These are phyloP conservation scores for Penicillium sp. DNA, from an alignment of 2,329 filamentous ascomycete genomes.

Conservation along the genomic window DNA sequence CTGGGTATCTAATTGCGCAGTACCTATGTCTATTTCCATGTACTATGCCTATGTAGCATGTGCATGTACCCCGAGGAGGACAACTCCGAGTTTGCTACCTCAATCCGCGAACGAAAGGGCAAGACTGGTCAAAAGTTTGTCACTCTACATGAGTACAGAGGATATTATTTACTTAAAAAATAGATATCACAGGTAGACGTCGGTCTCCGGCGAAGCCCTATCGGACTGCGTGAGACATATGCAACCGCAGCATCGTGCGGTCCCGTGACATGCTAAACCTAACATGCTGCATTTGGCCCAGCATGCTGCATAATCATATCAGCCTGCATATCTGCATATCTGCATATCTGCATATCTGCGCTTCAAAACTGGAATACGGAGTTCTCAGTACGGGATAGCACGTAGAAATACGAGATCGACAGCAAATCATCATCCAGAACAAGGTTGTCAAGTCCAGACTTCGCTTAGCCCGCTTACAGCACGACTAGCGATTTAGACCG, in stretches of 20 bases:
- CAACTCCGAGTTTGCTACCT: background rate
- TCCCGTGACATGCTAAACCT: background rate
- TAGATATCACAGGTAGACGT: background rate
- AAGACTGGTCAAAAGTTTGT: background rate
- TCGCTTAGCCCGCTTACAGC: background rate
- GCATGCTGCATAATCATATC: background rate
- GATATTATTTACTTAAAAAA: background rate
- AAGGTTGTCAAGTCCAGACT: background rate
- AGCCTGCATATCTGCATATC: background rate
- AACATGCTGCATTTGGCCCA: background rate
- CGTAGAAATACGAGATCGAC: background rate
- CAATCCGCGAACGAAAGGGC: too few relatives aligned
- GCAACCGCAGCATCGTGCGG: background rate
- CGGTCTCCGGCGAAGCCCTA: background rate
- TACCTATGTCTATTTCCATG: background rate
- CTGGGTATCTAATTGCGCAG: too few relatives aligned
- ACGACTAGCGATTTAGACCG: background rate
- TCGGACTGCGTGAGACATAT: background rate
- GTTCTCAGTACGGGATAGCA: background rate
- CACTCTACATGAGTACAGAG: background rate
- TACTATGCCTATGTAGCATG: too few relatives aligned
- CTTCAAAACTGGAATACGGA: background rate
- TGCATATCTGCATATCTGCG: too few relatives aligned
- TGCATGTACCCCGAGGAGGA: background rate
- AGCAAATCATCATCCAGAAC: background rate